Base-by-base conservation (phyloP, 192 early-diverging fungal species). In the Phycomyces nitens region DNA sequence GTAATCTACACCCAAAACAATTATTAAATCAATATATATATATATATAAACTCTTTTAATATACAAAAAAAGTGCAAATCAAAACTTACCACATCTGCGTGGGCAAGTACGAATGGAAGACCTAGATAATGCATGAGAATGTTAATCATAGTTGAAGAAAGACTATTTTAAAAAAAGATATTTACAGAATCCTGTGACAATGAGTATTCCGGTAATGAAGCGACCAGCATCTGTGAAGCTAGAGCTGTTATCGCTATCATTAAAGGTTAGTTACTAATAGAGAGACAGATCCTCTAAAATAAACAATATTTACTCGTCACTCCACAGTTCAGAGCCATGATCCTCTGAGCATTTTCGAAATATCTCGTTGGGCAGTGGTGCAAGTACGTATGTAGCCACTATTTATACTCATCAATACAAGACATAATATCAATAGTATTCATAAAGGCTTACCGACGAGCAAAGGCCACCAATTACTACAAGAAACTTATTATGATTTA, bases 401-500 rank as follows among this genome's bases (percentile, higher is more conserved):
- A 56, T 39, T 59, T 11, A 62, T 15, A 14, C 58, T 59, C 20
- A 41, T 34, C 18, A 60, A 23, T 34, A 49, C 20, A 54, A 24
- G 15, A 3, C 4, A 43, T 12, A 12, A 34, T 16, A 47, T 57
- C 1, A 20, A 23, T 34, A 53, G 10, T 53, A 18, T 8, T 7
- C 15, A 60, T 14, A 12, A 11, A 12, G 63, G 34, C 69, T 56
- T 77, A 84, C 84, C 84, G 43, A 97, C 95, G 42, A 95, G 83
- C 42, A 99, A 78, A 16, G 95, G 93, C 83, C 92, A 91, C 96
- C 96, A 99, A 73, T 94, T 97, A 70, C 92, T 93, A 50, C n/a
- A 58, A 24, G 22, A 27, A 69, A 24, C 9, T 38, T 29, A 54
- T n/a, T 65, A 58, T 39, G n/a, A 27, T 53, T 16, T 9, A 62